Percentiles rank a stretch among this genome's conserved stretches.
These are phyloP conservation scores for Epichloe hybrida DNA, from an alignment of 2,329 filamentous ascomycete genomes.

Conservation along the genomic window DNA sequence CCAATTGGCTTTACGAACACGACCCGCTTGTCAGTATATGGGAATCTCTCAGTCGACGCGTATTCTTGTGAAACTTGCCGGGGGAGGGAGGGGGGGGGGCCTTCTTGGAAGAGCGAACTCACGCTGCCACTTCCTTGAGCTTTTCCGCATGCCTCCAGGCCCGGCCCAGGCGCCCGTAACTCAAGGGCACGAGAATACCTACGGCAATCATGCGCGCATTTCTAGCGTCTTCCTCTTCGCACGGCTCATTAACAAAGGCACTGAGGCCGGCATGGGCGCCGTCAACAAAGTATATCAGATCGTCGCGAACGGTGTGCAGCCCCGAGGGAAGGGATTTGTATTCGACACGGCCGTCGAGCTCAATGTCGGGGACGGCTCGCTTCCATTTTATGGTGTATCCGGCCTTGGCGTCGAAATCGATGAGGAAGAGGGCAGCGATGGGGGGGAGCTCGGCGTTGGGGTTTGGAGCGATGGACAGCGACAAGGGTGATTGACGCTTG, in stretches of 20 bases:
- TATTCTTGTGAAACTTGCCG: too few relatives aligned
- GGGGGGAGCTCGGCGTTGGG: conserved; percentile 18
- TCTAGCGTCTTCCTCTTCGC: conserved; percentile 60
- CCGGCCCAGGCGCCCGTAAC: conserved; percentile 71
- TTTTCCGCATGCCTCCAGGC: conserved; percentile 77
- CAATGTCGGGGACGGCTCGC: conserved; percentile 52
- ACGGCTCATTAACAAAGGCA: conserved; percentile 76
- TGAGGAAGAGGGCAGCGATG: conserved; percentile 70
- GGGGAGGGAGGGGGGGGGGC: too few relatives aligned
- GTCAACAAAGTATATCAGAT: conserved; percentile 85
- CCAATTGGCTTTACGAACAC: conserved; percentile 36
- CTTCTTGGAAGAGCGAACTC: conserved; percentile 14
- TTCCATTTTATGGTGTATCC: conserved; percentile 91
- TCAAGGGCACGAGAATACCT: conserved; percentile 74
- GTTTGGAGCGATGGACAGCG: conserved; percentile 17
- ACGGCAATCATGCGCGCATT: conserved; percentile 91
- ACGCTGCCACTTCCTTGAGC: conserved; percentile 63
- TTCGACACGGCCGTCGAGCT: conserved; percentile 78
- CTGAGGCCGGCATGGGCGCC: conserved; percentile 72
- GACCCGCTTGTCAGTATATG: not conserved
- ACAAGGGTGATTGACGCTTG: conserved; percentile 22
- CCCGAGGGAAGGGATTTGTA: conserved; percentile 95
- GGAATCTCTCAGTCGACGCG: not conserved
- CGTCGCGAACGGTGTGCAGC: conserved; percentile 73
- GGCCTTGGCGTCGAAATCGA: conserved; percentile 84